Evolutionary conservation across 1,284 basidiomycete genomes (phyloP).

Genomic region (Vanrija humicola): DNA sequence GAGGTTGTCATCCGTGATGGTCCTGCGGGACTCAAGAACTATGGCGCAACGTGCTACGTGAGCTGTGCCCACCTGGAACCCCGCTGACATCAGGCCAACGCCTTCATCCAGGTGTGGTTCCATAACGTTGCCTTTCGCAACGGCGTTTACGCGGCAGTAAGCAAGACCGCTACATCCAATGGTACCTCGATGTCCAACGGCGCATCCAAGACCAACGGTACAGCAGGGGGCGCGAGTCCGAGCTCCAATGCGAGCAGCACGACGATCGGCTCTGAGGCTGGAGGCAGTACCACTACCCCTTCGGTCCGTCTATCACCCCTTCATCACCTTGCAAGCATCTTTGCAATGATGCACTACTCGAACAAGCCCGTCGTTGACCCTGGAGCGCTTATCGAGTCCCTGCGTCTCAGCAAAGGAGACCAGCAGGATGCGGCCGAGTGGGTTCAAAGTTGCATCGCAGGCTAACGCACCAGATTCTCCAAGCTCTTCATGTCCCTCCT

Average conservation of each 20-base stretch:
- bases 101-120: conserved; percentile 78
- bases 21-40: conserved; percentile 84
- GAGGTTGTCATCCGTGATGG: conserved; percentile 55
- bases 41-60: conserved; percentile 86
- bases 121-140: conserved; percentile 62
- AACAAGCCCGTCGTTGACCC: conserved; percentile 72
- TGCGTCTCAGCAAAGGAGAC: conserved; percentile 70
- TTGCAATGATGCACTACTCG: conserved; percentile 75
- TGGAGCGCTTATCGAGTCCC: conserved; percentile 70
- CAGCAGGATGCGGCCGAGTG: conserved; percentile 95
- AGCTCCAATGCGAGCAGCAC: conserved; percentile 27
- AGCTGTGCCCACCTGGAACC: conserved; percentile 9
- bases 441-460: conserved; percentile 29
- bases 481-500: conserved; percentile 88
- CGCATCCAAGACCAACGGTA: too few species aligned
- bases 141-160: conserved; percentile 52
- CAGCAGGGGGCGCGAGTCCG: too few species aligned
- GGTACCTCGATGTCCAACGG: conserved; percentile 52
- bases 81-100: conserved; percentile 58
- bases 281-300: too few species aligned
- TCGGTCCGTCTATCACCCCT: conserved; percentile 47
- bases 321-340: conserved; percentile 52
- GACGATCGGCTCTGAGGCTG: conserved; percentile 44
- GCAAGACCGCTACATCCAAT: background rate
- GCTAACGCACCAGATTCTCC: conserved; percentile 62